Evolutionary conservation across 1,284 basidiomycete genomes (phyloP), one percentile per base, ranked within the genome.

Genomic region (Rhodotorula mucilaginosa): DNA sequence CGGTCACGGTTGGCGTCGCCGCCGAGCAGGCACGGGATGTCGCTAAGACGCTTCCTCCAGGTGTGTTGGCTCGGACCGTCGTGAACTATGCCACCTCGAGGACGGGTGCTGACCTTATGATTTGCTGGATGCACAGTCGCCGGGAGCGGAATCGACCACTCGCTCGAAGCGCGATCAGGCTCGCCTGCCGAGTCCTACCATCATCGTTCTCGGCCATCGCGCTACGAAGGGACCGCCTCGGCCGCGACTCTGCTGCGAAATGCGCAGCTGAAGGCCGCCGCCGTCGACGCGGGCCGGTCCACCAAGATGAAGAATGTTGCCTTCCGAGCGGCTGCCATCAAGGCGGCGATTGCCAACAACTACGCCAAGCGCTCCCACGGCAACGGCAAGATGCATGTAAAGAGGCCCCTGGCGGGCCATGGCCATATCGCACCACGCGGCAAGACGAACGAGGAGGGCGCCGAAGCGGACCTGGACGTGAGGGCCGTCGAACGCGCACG

Each of bases 161-260:
- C 16, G 5, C 26, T 56, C 34, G 5, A 19, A 13, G 13, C 59
- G n/a, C 46, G 59, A n/a, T n/a, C 60, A 15, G 12, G 3, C 23
- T 18, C 34, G 10, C 39, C 49, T 6, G 19, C 44, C n/a, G n/a
- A 52, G 5, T 12, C 52, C 2, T 54, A 57, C 7, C 48, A 47
- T 16, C 64, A 65, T 49, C 48, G 29, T 5, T 65, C 64, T 6
- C 49, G n/a, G 6, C 58, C 58, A 7, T 60, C 65, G 1, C 44
- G 8, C 19, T 66, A 46, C 59, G 23, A 51, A 21, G 23, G 48
- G 4, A 5, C 21, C 21, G 31, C 5, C 23, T 18, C 26, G 13
- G 31, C 47, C 23, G 23, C 47, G 15, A 3, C 58, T 48, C 52
- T 54, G n/a, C 67, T 49, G 54, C 48, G 16, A 8, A 48, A 49